Evolutionary conservation across 345 rosid genomes (phyloP), one percentile per base, ranked within the genome.

Genomic region (Eutrema heterophyllum): DNA sequence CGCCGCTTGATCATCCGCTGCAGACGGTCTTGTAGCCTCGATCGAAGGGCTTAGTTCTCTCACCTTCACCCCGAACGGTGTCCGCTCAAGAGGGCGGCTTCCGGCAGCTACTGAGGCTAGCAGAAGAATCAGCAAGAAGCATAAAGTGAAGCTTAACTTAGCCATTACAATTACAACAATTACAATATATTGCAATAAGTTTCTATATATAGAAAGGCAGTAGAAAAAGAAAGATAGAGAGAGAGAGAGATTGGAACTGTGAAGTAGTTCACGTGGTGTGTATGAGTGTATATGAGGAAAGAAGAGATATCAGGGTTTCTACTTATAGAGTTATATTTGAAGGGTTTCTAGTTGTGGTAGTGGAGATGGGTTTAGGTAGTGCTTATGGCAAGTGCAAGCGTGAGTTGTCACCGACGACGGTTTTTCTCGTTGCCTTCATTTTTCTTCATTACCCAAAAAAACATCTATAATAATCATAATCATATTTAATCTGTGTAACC

Each of bases 71-170:
- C 33, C 36, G 12, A 40, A 35, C 1, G 57, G 71, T 30, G 48
- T 39, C 46, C 5, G 16, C 45, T 41, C 14, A n/a, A 80, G 72
- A 73, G 43, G 69, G 13, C 82, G 86, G 62, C 62, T 67, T 68
- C 76, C 73, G 4, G 13, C 9, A 6, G 38, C 52, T 1, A 51
- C 40, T 40, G 65, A 74, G 38, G 69, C 43, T 10, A 80, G 5
- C 6, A 83, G 60, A 77, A 78, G 78, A 72, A 80, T 38, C 15
- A 71, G 54, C 49, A 61, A 38, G 59, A 80, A n/a, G 53, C 72
- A 78, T 2, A 54, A 5, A 27, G 49, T 2, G 26, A 62, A 75
- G 56, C 30, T 71, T 21, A 68, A 64, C 64, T 44, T 78, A 51
- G 75, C 54, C 85, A 80, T 75, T 48, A 52, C 46, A 53, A 51